A percentile compares a stretch with the other conserved stretches of the same genome.
Conservation (phyloP, 2,329 filamentous ascomycete genomes). For the Arthrobotrys iridis region DNA sequence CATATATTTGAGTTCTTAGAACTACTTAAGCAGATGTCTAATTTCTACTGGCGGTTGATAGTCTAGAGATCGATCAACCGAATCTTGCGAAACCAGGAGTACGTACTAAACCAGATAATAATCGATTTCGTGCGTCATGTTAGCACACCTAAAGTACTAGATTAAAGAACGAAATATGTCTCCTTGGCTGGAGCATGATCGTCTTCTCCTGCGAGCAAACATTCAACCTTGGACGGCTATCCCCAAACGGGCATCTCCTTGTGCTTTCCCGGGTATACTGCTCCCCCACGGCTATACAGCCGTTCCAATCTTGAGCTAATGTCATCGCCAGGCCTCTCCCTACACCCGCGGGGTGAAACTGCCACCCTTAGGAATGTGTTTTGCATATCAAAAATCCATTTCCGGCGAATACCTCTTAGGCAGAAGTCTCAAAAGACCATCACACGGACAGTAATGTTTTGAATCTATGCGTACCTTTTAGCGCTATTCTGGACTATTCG, state of each 20-base stretch:
- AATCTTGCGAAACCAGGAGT: constrained; percentile 4
- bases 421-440: constrained; percentile 36
- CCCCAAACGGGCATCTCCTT: constrained; percentile 35
- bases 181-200: too few relatives aligned
- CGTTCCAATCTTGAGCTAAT: constrained; percentile 1
- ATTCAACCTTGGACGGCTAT: neutral
- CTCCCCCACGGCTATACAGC: constrained; percentile 28
- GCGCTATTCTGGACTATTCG: neutral
- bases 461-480: neutral
- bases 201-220: neutral
- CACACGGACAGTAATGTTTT: constrained; percentile 12
- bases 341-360: constrained; percentile 8
- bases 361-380: constrained; percentile 46
- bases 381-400: constrained; percentile 48
- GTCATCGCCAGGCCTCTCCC: constrained; percentile 14
- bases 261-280: neutral
- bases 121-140: neutral
- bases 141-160: neutral
- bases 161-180: too few relatives aligned
- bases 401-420: constrained; percentile 47
- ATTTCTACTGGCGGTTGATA: too few relatives aligned
- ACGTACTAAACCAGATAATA: neutral
- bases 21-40: too few relatives aligned
- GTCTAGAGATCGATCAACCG: too few relatives aligned
- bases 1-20: neutral